Conservation (phyloP, 2,329 filamentous ascomycete species). For the Ophioceras dolichostomum region DNA sequence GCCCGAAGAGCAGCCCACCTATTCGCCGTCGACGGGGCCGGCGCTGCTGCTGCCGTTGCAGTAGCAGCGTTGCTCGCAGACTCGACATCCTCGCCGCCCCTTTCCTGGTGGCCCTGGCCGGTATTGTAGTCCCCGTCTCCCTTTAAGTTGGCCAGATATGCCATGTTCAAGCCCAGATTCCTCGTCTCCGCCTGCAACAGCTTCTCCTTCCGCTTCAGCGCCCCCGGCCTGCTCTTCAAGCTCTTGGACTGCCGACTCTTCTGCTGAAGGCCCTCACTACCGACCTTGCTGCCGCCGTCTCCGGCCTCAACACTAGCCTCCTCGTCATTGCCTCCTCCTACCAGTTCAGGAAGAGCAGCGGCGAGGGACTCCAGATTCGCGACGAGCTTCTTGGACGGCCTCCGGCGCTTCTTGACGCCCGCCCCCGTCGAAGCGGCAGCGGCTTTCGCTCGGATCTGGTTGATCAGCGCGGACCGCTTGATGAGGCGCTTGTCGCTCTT, state of each 20-base stretch:
- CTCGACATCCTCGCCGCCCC: constrained; percentile 1
- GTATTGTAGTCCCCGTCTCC: constrained; percentile 7
- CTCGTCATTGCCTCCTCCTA: no score
- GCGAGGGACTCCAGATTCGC: constrained; percentile 64
- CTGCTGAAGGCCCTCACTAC: constrained; percentile 27
- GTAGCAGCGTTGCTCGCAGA: constrained; percentile 1
- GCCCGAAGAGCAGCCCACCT: constrained; percentile 72
- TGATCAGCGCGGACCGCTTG: constrained; percentile 69
- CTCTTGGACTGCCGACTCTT: constrained; percentile 64
- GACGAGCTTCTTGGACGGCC: constrained; percentile 66
- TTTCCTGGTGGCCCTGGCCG: constrained; percentile 3
- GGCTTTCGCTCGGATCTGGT: constrained; percentile 54
- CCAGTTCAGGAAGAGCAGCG: constrained; percentile 64
- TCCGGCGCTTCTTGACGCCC: constrained; percentile 39
- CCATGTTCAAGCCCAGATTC: constrained; percentile 74
- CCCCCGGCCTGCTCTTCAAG: constrained; percentile 62
- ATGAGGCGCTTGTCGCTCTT: constrained; percentile 79
- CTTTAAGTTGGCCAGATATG: constrained; percentile 41
- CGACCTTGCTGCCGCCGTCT: constrained; percentile 21
- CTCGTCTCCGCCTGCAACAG: constrained; percentile 72
- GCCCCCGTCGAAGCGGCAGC: constrained; percentile 16
- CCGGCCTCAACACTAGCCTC: constrained; percentile 34
- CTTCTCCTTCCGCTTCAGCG: constrained; percentile 71
- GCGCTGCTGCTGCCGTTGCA: constrained; percentile 6
- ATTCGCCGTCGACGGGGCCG: constrained; percentile 31